Evolutionary conservation across 2,329 filamentous ascomycete species (phyloP), one percentile per base, ranked within the genome.

Genomic region (Aspergillus udagawae): DNA sequence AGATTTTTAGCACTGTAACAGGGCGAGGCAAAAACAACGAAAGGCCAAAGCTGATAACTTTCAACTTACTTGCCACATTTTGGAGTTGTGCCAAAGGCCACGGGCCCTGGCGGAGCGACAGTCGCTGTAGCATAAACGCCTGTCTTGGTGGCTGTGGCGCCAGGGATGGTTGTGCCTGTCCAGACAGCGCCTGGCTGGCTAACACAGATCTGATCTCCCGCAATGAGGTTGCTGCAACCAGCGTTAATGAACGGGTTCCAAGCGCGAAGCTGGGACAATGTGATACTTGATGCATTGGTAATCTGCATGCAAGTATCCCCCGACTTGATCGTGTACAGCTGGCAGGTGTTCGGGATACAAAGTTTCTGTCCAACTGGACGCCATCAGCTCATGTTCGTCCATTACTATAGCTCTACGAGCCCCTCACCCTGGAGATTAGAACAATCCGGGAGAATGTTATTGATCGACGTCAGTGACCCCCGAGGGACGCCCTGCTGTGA

Each of bases 211-310:
- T 55, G 38, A 7, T 60, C 55, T 4, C 58, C 55, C 6, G 51
- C 42, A 2, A 48, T 41, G 14, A 60, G 58, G 55, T 58, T 60
- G 7, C 52, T 60, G 27, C 58, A 60, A 6, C 49, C 55, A 3
- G 29, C 12, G 10, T 58, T 56, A n/a, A 60, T 17, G 35, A 51
- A 60, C 2, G 45, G 21, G 48, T 60, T 60, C 58, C 55, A 60
- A 7, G 25, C 29, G 3, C 52, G 51, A n/a, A 60, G 32, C 3
- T 58, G 21, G 5, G 49, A 14, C 1, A 58, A 4, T 12, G 27
- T 45, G 20, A 58, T 50, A 4, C 21, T 9, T 38, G 29, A 52
- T 9, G 14, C 27, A 3, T 51, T 38, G 1, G 38, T 21, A 7
- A 60, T 54, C 3, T 52, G 29, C 12, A 32, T 17, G 47, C 58